Base-by-base conservation (phyloP, 805 yeast species). In the Barnettozyma wickerhamii region DNA sequence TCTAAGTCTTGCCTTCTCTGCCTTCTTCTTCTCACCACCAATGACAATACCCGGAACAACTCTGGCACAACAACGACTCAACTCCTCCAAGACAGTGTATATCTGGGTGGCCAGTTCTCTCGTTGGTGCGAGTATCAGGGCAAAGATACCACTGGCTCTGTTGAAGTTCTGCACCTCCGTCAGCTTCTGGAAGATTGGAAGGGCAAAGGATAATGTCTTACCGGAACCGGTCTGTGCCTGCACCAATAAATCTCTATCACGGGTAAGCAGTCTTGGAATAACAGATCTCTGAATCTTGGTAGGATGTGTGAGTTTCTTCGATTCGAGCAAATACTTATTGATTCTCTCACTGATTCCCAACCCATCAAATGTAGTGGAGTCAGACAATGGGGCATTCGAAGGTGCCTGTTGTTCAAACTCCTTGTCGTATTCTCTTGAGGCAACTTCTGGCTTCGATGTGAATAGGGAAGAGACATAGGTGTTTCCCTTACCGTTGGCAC, bases 221-320 rank as follows among this genome's bases (percentile, higher is more conserved):
- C 99, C 99, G 0, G 98, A 90, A 39, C 99, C 99, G 0, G 99
- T 93, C 63, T 95, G 97, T 0, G 99, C 96, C 57, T 89, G 95
- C 35, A 93, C 84, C 50, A 93, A 84, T 41, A 89, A 65, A 62
- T 93, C 99, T 32, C 71, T 50, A 7, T 58, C 51, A 12, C 62
- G 52, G 1, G 66, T 58, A 6, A 75, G 50, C 21, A 79, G 59
- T 38, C 69, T 68, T 17, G 98, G 96, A 9, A 89, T 68, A 0
- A 84, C 93, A 6, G 83, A 65, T 48, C 87, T 74, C 63, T 93
- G 99, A 50, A 93, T 87, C 51, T 77, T 79, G 0, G 99, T 95
- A 2, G 99, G 99, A 19, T 75, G 66, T 30, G 64, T 53, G 52
- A 80, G 75, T 37, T 58, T 60, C 66, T 87, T 66, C 40, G 72